phyloP scores from a whole-genome alignment of 2,329 filamentous ascomycete species.

The Neonectria ditissima region DNA sequence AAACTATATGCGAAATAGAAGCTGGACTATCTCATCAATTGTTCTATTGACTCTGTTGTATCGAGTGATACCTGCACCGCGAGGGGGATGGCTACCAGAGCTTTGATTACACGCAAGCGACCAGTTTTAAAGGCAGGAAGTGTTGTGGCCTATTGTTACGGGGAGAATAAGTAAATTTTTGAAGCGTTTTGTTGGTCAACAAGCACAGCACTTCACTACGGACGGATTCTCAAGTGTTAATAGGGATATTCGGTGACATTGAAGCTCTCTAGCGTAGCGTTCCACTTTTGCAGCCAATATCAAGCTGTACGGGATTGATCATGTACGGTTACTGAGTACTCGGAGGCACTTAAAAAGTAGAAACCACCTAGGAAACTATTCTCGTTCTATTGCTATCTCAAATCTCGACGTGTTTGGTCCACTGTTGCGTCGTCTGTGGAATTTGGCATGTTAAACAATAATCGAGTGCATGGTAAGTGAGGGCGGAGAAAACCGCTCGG shows the following conservation, averaged over 20 bases:
- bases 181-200: neutral
- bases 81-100: no score
- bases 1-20: slow-evolving; percentile 3
- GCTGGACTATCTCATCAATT: neutral
- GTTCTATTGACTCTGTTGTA: neutral
- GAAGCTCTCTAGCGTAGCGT: no score
- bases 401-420: no score
- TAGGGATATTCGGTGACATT: no score
- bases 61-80: no score
- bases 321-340: neutral
- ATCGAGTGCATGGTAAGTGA: neutral
- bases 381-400: neutral
- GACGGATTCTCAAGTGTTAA: no score
- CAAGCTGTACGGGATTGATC: neutral
- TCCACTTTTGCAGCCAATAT: no score
- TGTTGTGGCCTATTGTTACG: no score
- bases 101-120: no score
- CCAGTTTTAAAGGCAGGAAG: neutral
- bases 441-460: neutral
- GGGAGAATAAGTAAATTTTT: neutral
- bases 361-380: neutral
- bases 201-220: neutral
- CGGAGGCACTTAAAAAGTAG: neutral
- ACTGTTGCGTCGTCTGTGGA: neutral
- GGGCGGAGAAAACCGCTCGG: no score